Base-by-base conservation (phyloP, 495 filamentous ascomycete species). In the Bacidia gigantensis region DNA sequence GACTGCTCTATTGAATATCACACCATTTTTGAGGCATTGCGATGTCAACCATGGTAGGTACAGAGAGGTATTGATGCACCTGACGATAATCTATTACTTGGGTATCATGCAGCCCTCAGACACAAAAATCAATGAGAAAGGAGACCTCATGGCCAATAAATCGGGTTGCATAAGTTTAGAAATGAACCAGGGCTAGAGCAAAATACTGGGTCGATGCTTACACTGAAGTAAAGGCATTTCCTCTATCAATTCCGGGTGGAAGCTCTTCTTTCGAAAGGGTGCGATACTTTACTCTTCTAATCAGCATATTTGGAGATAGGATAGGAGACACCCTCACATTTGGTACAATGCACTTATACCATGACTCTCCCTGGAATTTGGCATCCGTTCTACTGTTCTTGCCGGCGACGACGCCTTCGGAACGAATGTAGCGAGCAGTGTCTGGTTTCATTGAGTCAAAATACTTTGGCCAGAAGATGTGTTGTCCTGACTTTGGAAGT, bases 41-140 rank as follows among this genome's bases (percentile, higher is more conserved):
- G 80, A 79, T 0, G 82, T 67, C 0, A 97, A 79, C 76, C 84
- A 95, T 10, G 87, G 81, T 11, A 94, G 80, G 69, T 95, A 95
- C 51, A 95, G 58, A 44, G 85, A 79, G 0, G 83, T 83, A 69
- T 97, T 96, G 62, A 97, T 89, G 67, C 89, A 96, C 29, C 29
- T 35, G 29, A 14, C 14, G 14, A 35, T 7, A 7, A 14, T 5
- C 29, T 35, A 5, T 35, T 5, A 14, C 29, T 35, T 35, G 14
- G 29, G n/a, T n/a, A n/a, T n/a, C n/a, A n/a, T n/a, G n/a, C n/a
- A n/a, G n/a, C n/a, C n/a, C n/a, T n/a, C n/a, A n/a, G n/a, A n/a
- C n/a, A n/a, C n/a, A n/a, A n/a, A n/a, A n/a, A n/a, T n/a, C n/a
- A n/a, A n/a, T n/a, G n/a, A n/a, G n/a, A n/a, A n/a, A n/a, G n/a